Base-by-base conservation (phyloP, 805 yeast genomes). In the Blastobotrys parvus region DNA sequence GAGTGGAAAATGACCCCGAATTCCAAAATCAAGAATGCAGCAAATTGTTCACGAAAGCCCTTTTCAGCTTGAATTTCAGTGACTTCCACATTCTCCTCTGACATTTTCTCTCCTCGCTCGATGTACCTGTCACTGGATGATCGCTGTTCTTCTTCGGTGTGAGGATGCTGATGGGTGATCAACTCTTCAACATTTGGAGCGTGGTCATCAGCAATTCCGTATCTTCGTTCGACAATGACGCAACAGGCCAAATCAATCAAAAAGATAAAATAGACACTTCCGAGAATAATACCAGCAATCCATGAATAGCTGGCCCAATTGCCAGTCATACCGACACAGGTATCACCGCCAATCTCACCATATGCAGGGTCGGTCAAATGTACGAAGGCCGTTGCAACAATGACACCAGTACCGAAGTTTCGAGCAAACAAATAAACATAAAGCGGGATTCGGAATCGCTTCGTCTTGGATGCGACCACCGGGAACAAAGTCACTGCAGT, bases 1-100 rank as follows among this genome's bases (percentile, higher is more conserved):
- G 88, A 80, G 62, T 82, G 90, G 68, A 82, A 80, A 13, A 82
- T 59, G 35, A 82, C 71, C 47, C 90, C 90, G 50, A 81, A 80
- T 59, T 82, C 90, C 46, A 82, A 67, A 13, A 80, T 71, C 36
- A 78, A 58, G 39, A 78, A 67, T 1, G 75, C 72, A 31, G 63
- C 61, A 38, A 72, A 49, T 53, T 69, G 70, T 2, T 56, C 35
- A 30, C 49, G 45, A 45, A 58, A 61, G 13, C 46, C 53, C 10
- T 44, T 21, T 21, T 29, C 41, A 6, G 34, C 21, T 7, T 25
- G 7, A 18, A 34, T 34, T 20, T 19, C 18, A 23, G 25, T 34
- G 13, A 35, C 52, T 16, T 25, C 17, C 35, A 13, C 39, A 31
- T 44, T 39, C n/a, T 29, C 20, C 11, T 6, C 31, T 7, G 17